Conservation (phyloP, 306 rosid genomes). For the Sophora flavescens region DNA sequence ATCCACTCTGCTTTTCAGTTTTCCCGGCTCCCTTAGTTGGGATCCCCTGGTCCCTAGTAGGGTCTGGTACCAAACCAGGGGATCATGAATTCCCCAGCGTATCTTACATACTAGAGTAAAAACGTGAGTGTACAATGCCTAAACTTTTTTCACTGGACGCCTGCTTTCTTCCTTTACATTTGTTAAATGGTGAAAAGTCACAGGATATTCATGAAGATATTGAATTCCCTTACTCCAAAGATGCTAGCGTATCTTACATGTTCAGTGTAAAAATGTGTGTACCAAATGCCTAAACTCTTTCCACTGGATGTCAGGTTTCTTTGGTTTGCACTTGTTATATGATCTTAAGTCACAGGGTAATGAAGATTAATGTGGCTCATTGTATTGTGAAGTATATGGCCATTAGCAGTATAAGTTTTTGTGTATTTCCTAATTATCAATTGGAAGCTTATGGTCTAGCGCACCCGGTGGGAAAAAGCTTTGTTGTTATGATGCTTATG, state of each 20-base stretch:
- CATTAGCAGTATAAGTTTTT: neutral
- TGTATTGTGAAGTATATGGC: neutral
- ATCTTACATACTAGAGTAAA: no score
- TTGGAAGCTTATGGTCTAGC: neutral
- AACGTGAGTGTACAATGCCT: neutral
- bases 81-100: slow-evolving; percentile 1
- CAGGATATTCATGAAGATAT: slow-evolving; percentile 15
- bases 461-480: no score
- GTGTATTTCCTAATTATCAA: slow-evolving; percentile 8
- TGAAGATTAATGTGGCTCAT: slow-evolving; percentile 5
- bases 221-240: neutral
- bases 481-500: neutral
- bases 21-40: neutral
- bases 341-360: neutral
- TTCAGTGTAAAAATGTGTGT: neutral
- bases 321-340: slow-evolving; percentile 5
- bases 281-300: slow-evolving; percentile 10
- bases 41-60: neutral
- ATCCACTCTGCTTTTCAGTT: neutral
- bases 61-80: slow-evolving; percentile 7
- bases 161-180: neutral
- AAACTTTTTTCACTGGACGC: neutral
- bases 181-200: slow-evolving; percentile 9
- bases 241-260: neutral
- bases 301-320: slow-evolving; percentile 3